A percentile compares a stretch with the other conserved stretches of the same genome.
These are phyloP conservation scores for Melianthus villosus DNA, from an alignment of 441 rosid species.

Conservation along the genomic window DNA sequence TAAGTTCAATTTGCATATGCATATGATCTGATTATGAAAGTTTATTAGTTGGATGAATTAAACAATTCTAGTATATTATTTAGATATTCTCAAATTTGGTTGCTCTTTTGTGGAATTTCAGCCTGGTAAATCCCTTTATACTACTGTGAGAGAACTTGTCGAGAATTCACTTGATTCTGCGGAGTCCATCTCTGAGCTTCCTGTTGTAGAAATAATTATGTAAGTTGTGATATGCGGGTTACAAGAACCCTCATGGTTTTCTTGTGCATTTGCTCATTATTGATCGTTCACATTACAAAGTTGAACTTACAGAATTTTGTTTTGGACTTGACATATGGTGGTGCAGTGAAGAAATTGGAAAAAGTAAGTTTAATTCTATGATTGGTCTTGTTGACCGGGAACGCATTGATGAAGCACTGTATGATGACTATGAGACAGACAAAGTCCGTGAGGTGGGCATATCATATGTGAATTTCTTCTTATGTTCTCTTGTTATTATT, in stretches of 20 bases:
- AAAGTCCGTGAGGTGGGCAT: slow-evolving; percentile 75
- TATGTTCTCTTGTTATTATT: no score
- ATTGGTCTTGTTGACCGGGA: slow-evolving; percentile 84
- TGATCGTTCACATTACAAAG: no score
- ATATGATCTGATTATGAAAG: no score
- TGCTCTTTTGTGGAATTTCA: slow-evolving; percentile 13
- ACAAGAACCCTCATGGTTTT: neutral
- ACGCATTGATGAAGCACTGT: slow-evolving; percentile 66
- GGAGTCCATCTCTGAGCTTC: slow-evolving; percentile 83
- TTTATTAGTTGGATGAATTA: no score
- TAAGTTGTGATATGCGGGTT: slow-evolving; percentile 20
- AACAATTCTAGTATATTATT: neutral
- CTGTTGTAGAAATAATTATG: slow-evolving; percentile 73
- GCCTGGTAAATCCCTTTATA: slow-evolving; percentile 85
- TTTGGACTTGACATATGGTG: slow-evolving; percentile 9
- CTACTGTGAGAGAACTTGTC: slow-evolving; percentile 86
- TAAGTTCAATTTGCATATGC: no score
- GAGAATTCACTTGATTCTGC: slow-evolving; percentile 94
- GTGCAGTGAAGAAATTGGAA: slow-evolving; percentile 79
- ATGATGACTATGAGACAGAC: slow-evolving; percentile 81
- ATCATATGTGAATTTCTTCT: slow-evolving; percentile 3
- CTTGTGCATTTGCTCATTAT: neutral
- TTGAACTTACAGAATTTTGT: neutral
- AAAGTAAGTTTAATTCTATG: slow-evolving; percentile 80
- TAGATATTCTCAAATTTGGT: neutral